Percentiles rank a stretch among this genome's conserved stretches.
Conservation (phyloP, 2,329 filamentous ascomycete species). For the Phialophora macrospora region DNA sequence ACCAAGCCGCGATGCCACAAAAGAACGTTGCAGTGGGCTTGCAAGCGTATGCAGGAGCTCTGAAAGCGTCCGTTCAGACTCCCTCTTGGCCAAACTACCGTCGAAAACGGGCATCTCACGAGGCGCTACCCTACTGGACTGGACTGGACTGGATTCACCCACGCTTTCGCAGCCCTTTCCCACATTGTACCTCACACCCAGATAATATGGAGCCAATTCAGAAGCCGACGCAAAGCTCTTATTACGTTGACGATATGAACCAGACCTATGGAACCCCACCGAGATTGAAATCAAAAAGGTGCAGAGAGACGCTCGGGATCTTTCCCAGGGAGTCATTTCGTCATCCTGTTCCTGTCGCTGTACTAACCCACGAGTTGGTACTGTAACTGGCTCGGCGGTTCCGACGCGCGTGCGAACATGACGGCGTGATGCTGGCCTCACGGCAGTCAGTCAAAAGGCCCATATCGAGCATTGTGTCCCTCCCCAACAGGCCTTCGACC, state of each 20-base stretch:
- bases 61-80: not conserved
- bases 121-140: not conserved
- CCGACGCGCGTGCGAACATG: not conserved
- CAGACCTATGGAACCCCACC: not conserved
- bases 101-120: not conserved
- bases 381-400: not conserved
- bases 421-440: not conserved
- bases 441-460: not conserved
- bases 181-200: not conserved
- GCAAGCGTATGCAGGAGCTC: not conserved
- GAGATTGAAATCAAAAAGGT: not conserved
- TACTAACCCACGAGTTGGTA: not conserved
- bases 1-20: not conserved
- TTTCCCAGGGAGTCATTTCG: not conserved
- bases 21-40: constrained; percentile 1
- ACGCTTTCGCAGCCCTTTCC: not conserved
- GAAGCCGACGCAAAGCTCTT: not conserved
- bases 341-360: not conserved
- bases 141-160: not conserved
- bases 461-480: not conserved
- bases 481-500: not conserved
- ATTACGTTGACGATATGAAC: not conserved
- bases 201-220: not conserved
- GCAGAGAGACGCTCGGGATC: not conserved
- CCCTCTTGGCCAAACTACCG: too few species aligned